These are phyloP conservation scores for Ascochyta viciae-villosae DNA, from an alignment of 2,329 filamentous ascomycete species.

Conservation along the genomic window DNA sequence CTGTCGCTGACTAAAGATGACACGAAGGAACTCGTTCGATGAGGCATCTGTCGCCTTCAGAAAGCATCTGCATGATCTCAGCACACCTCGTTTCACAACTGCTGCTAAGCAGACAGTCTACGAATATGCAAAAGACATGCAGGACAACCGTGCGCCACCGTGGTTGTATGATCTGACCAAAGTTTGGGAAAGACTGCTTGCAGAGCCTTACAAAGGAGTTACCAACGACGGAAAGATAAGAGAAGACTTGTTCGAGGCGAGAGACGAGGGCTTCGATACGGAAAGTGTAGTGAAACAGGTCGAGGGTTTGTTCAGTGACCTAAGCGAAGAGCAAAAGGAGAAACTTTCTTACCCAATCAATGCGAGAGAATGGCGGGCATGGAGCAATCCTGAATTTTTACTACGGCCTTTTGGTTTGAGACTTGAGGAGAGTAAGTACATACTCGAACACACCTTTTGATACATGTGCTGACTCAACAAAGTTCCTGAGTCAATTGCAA, in stretches of 20 bases:
- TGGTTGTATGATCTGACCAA: slow-evolving; percentile 62
- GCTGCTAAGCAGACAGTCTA: slow-evolving; percentile 69
- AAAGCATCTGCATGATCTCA: slow-evolving; percentile 68
- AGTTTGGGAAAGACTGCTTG: slow-evolving; percentile 47
- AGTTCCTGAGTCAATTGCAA: slow-evolving; percentile 40
- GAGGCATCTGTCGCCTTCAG: slow-evolving; percentile 56
- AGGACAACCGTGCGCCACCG: slow-evolving; percentile 64
- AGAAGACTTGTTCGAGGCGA: slow-evolving; percentile 62
- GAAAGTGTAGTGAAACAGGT: slow-evolving; percentile 62
- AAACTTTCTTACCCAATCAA: slow-evolving; percentile 68
- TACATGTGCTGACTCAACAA: slow-evolving; percentile 10
- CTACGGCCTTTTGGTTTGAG: slow-evolving; percentile 73
- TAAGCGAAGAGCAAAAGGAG: slow-evolving; percentile 59
- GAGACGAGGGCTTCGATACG: slow-evolving; percentile 71
- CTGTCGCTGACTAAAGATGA: slow-evolving; percentile 12
- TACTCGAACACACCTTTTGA: background rate
- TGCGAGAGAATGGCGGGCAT: slow-evolving; percentile 74
- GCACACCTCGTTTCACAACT: slow-evolving; percentile 65
- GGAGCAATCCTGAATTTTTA: slow-evolving; percentile 77
- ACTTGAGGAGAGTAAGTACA: slow-evolving; percentile 64
- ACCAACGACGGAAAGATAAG: slow-evolving; percentile 70
- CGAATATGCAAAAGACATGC: slow-evolving; percentile 68
- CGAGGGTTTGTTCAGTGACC: slow-evolving; percentile 53
- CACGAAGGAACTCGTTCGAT: slow-evolving; percentile 32
- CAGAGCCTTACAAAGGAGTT: slow-evolving; percentile 74